Base-by-base conservation (phyloP, 257 asterid species). In the Striga asiatica region DNA sequence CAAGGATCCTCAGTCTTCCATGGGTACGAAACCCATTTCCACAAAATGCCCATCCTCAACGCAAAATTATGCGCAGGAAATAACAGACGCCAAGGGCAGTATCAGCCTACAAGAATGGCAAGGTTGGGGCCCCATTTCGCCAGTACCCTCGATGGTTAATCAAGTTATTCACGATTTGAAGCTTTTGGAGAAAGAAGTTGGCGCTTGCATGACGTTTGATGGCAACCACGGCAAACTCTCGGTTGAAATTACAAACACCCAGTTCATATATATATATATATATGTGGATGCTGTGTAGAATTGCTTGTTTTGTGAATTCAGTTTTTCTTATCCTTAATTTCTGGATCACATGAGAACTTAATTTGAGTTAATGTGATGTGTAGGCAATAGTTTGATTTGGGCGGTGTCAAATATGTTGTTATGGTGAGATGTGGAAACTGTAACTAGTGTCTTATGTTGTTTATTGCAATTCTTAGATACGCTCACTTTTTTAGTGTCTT, bases 61-160 rank as follows among this genome's bases (percentile, higher is more conserved):
- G 49, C 48, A 56, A 14, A 45, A 66, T 56, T 17, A 71, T 12
- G 31, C 16, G 31, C 47, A 24, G 13, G 27, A 46, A 22, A 37
- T 58, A n/a, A 31, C 31, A 17, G 74, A 25, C 13, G 62, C 11
- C 54, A 82, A 67, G 46, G 47, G 81, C 60, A n/a, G 65, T 54
- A 43, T 92, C 19, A 79, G 85, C 74, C 70, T 77, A 1, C 67
- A 77, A 72, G 99, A 92, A 79, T 92, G 99, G 99, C 88, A 78
- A 78, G 78, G 78, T 31, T 92, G 97, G 97, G 98, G 97, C 12
- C 65, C 82, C 38, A 55, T 45, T 12, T 88, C 95, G 16, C 78
- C 95, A 46, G 77, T 92, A 11, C 99, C 99, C 6, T 65, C 79
- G 3, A 76, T 82, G 94, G 94, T 92, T 58, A 62, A 68, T 53